A percentile compares a stretch with the other conserved stretches of the same genome.
Conservation (phyloP, 257 asterid genomes). For the Cordia subcordata region DNA sequence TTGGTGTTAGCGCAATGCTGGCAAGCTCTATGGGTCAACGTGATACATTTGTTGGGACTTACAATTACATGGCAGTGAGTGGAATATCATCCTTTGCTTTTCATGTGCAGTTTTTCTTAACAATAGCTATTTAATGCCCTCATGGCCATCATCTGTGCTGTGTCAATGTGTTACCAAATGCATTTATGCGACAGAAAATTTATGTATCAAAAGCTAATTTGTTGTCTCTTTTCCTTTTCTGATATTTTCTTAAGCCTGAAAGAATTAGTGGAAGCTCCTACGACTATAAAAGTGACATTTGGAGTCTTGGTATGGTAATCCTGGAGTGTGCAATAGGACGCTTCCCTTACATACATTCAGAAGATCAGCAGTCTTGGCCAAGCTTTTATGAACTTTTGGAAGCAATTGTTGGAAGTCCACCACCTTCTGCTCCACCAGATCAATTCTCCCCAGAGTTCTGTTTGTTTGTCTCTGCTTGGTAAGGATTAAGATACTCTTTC, state of each 20-base stretch:
- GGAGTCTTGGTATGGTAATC: conserved; percentile 80
- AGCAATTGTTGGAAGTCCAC: conserved; percentile 88
- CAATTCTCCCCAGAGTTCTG: conserved; percentile 61
- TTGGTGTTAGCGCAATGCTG: conserved; percentile 98
- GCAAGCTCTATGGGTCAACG: conserved; percentile 93
- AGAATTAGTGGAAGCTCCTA: conserved; percentile 91
- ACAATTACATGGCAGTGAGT: conserved; percentile 97
- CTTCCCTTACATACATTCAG: conserved; percentile 90
- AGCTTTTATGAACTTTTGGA: conserved; percentile 94
- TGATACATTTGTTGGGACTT: conserved; percentile 95
- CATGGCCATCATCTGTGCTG: conserved; percentile 1
- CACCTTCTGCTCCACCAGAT: conserved; percentile 90
- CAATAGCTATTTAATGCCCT: background rate
- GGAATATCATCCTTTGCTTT: conserved; percentile 4
- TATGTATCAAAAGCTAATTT: conserved; percentile 1
- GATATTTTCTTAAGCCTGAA: conserved; percentile 63
- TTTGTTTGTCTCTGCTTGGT: conserved; percentile 76
- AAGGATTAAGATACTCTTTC: conserved; percentile 18
- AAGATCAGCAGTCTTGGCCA: conserved; percentile 82
- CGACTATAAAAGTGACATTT: conserved; percentile 58
- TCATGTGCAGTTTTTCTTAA: background rate
- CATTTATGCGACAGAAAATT: background rate
- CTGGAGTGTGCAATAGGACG: conserved; percentile 98
- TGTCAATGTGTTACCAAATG: background rate
- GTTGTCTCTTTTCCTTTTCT: background rate